Evolutionary conservation across 495 filamentous ascomycete species (phyloP).

Genomic region (Talaromyces stipitatus): DNA sequence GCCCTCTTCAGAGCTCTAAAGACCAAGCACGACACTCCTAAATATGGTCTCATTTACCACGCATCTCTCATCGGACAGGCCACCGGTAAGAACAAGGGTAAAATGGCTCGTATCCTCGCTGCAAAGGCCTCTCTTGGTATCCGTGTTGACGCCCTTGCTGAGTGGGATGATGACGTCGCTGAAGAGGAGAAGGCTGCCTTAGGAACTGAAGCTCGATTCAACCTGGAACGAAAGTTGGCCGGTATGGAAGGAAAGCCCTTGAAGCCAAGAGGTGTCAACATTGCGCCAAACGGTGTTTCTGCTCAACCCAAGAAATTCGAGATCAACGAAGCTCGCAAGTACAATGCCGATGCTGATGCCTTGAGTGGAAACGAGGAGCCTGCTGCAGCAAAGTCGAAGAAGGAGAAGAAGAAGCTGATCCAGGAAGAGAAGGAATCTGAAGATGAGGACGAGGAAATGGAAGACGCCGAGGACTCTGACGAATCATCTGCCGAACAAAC

Average conservation of each 20-base stretch:
- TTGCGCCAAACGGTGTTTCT: slow-evolving; percentile 61
- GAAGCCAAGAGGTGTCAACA: slow-evolving; percentile 61
- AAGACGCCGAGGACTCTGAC: slow-evolving; percentile 34
- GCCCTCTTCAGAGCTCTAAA: slow-evolving; percentile 96
- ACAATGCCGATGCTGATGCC: slow-evolving; percentile 92
- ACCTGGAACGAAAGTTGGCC: slow-evolving; percentile 80
- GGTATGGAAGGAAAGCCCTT: slow-evolving; percentile 88
- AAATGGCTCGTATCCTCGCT: slow-evolving; percentile 93
- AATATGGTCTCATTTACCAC: slow-evolving; percentile 99
- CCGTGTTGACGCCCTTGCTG: slow-evolving; percentile 83
- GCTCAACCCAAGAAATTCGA: slow-evolving; percentile 71
- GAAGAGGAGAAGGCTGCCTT: slow-evolving; percentile 80
- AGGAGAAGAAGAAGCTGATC: slow-evolving; percentile 37
- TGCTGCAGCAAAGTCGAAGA: slow-evolving; percentile 43
- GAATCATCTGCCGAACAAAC: slow-evolving; percentile 26
- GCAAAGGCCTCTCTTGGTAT: slow-evolving; percentile 88
- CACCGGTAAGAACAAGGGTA: slow-evolving; percentile 96
- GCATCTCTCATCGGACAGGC: slow-evolving; percentile 94
- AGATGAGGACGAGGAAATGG: slow-evolving; percentile 47
- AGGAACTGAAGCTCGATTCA: slow-evolving; percentile 63
- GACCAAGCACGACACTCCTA: slow-evolving; percentile 98
- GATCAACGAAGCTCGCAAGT: slow-evolving; percentile 88
- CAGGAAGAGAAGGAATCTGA: slow-evolving; percentile 25
- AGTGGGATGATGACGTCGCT: slow-evolving; percentile 68
- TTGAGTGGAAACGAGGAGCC: slow-evolving; percentile 57